Conservation (phyloP, 192 early-diverging fungal genomes). For the Neocallimastix lanati region DNA sequence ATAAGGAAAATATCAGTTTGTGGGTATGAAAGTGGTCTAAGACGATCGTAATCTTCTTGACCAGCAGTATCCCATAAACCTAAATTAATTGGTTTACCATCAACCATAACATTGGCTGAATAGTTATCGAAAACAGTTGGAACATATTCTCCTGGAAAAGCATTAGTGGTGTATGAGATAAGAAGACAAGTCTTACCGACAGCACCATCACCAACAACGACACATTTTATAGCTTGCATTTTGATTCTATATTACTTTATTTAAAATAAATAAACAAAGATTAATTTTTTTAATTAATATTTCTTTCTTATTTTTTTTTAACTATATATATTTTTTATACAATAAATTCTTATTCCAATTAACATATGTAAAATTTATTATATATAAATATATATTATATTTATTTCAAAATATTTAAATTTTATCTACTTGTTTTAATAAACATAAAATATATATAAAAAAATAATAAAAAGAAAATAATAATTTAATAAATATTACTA, state of each 20-base stretch:
- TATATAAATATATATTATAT: too few species aligned
- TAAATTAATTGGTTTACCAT: conserved; percentile 94
- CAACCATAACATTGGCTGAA: conserved; percentile 97
- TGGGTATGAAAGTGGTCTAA: conserved; percentile 92
- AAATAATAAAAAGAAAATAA: too few species aligned
- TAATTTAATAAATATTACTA: too few species aligned
- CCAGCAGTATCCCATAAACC: conserved; percentile 98
- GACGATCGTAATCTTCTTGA: conserved; percentile 93
- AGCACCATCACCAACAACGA: conserved; percentile 74
- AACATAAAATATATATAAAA: too few species aligned
- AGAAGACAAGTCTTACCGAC: conserved; percentile 90
- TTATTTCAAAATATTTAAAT: too few species aligned
- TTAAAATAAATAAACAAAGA: too few species aligned
- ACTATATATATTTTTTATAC: too few species aligned
- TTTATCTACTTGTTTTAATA: too few species aligned
- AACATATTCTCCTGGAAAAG: conserved; percentile 98
- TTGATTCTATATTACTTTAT: not conserved
- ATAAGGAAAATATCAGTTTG: conserved; percentile 97
- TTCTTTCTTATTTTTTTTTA: too few species aligned
- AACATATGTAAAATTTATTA: too few species aligned
- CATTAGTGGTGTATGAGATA: conserved; percentile 98
- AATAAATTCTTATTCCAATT: too few species aligned
- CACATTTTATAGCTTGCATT: conserved; percentile 73
- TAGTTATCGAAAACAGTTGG: conserved; percentile 99
- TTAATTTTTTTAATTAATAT: too few species aligned